Evolutionary conservation across 371 early-diverging fungal species (phyloP).

Genomic region (Batrachochytrium dendrobatidis): DNA sequence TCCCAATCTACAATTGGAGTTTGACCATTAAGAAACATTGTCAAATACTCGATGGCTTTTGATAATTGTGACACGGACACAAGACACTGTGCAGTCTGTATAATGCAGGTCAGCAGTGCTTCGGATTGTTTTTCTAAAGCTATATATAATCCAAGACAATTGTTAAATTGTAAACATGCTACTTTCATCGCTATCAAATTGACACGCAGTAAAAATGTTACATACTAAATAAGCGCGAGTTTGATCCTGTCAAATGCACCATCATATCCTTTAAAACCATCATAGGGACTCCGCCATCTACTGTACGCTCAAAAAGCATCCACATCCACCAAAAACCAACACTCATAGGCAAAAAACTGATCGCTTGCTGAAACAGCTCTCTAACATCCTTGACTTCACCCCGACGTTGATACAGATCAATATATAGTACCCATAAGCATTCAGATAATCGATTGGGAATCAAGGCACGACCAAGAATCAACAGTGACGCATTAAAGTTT

Average conservation of each 20-base stretch:
- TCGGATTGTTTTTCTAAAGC: too few species aligned
- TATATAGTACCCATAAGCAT: constrained; percentile 29
- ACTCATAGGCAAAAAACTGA: constrained; percentile 19
- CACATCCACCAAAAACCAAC: constrained; percentile 28
- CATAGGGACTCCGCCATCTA: constrained; percentile 2
- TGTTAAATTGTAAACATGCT: too few species aligned
- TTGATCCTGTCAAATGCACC: too few species aligned
- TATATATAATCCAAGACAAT: too few species aligned
- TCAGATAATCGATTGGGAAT: constrained; percentile 18
- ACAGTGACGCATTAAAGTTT: constrained; percentile 16
- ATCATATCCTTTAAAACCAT: constrained; percentile 20
- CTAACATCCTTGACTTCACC: constrained; percentile 15
- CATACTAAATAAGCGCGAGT: too few species aligned
- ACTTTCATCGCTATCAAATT: too few species aligned
- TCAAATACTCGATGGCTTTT: not conserved
- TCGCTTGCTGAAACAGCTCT: constrained; percentile 29
- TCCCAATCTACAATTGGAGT: not conserved
- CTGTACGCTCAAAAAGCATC: constrained; percentile 20
- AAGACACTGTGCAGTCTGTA: not conserved
- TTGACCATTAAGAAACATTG: not conserved
- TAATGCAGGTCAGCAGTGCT: not conserved
- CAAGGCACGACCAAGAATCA: constrained; percentile 24
- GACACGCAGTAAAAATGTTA: too few species aligned
- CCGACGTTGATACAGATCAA: constrained; percentile 28
- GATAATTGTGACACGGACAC: not conserved